Conservation (phyloP, 106 monocot genomes). For the Narthecium ossifragum region DNA sequence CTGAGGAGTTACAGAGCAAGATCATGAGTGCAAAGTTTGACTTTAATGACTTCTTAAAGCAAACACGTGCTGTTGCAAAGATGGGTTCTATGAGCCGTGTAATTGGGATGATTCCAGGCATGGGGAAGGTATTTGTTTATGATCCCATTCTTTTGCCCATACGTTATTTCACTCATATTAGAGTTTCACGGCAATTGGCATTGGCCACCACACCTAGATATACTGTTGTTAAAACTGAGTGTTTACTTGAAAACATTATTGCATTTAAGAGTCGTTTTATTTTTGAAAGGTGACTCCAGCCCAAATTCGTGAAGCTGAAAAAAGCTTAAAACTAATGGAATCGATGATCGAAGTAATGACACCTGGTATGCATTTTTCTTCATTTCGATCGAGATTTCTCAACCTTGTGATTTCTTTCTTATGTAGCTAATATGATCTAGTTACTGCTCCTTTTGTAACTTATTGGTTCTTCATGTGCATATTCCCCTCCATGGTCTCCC, state of each 20-base stretch:
- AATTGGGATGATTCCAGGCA: conserved; percentile 97
- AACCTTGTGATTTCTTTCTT: too few species aligned
- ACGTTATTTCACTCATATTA: neutral
- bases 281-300: conserved; percentile 75
- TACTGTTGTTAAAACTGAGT: too few species aligned
- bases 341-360: conserved; percentile 91
- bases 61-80: conserved; percentile 85
- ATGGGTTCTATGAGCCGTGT: conserved; percentile 97
- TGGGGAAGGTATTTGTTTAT: conserved; percentile 65
- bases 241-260: neutral
- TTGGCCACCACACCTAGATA: too few species aligned
- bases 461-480: too few species aligned
- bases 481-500: too few species aligned
- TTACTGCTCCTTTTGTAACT: too few species aligned
- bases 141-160: neutral
- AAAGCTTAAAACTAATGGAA: conserved; percentile 81
- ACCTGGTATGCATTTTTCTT: conserved; percentile 44
- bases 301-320: conserved; percentile 99
- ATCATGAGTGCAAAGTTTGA: conserved; percentile 97
- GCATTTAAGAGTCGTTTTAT: too few species aligned
- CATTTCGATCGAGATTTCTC: neutral
- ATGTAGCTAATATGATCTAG: too few species aligned
- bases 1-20: conserved; percentile 93
- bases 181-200: neutral
- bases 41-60: conserved; percentile 95